Evolutionary conservation across 2,329 filamentous ascomycete genomes (phyloP).

Genomic region (Colletotrichum lindemuthianum): DNA sequence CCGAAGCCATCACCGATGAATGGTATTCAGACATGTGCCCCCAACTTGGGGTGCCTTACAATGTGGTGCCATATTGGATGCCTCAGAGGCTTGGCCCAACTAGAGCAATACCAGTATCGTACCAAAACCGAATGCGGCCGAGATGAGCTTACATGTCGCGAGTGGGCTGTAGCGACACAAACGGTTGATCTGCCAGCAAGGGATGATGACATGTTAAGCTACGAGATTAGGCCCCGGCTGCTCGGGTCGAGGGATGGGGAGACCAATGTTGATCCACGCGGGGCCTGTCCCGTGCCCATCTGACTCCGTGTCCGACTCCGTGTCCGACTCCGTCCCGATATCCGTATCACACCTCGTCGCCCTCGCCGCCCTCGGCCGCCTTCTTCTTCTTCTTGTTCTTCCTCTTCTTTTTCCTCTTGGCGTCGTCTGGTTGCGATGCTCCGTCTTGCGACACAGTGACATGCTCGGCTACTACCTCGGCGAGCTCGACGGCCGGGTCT

Average conservation of each 20-base stretch:
- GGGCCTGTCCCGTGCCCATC: neutral
- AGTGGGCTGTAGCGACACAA: constrained; percentile 3
- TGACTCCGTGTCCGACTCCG: neutral
- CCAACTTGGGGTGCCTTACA: constrained; percentile 23
- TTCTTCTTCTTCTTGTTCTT: constrained; percentile 36
- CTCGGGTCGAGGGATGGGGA: constrained; percentile 24
- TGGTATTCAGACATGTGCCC: neutral
- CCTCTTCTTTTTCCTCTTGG: constrained; percentile 42
- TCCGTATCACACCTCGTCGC: neutral
- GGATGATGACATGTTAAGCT: neutral
- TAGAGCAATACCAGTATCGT: neutral
- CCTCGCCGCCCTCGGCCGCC: constrained; percentile 2
- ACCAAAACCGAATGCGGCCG: too few species aligned
- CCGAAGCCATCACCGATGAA: constrained; percentile 20
- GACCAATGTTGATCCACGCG: neutral
- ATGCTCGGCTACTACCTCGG: neutral
- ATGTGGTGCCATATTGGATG: constrained; percentile 27
- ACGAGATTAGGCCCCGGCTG: constrained; percentile 16
- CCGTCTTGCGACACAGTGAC: neutral
- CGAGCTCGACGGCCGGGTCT: too few species aligned
- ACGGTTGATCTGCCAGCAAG: neutral
- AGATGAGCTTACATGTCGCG: too few species aligned
- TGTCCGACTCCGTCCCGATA: constrained; percentile 4
- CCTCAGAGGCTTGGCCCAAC: constrained; percentile 7
- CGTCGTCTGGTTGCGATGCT: neutral